A percentile compares a stretch with the other conserved stretches of the same genome.
These are phyloP conservation scores for Colletotrichum spinosum DNA, from an alignment of 2,329 filamentous ascomycete genomes.

Conservation along the genomic window DNA sequence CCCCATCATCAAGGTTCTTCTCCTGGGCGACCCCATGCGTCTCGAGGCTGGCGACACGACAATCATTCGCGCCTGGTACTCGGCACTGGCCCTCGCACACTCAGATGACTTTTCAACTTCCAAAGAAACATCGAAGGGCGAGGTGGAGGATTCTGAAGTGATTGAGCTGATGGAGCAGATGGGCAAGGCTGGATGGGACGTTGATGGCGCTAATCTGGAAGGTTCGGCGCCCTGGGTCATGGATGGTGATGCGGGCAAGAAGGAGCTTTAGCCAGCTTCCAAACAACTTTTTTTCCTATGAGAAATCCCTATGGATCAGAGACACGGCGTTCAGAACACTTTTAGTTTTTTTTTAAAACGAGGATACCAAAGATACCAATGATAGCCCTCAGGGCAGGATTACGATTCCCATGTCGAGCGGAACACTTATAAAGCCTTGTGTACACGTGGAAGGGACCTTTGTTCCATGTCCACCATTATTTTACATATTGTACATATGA, in stretches of 20 bases:
- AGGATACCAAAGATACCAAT: background rate
- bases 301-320: background rate
- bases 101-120: background rate
- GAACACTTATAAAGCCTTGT: background rate
- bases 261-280: constrained; percentile 5
- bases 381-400: background rate
- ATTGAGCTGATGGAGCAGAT: background rate
- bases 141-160: background rate
- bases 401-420: background rate
- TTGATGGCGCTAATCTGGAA: background rate
- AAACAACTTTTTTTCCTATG: background rate
- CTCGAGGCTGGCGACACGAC: background rate
- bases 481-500: background rate
- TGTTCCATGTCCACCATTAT: too few species aligned
- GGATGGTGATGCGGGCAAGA: background rate
- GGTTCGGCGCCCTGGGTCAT: constrained; percentile 14
- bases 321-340: background rate
- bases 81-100: background rate
- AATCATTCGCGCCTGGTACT: constrained; percentile 2
- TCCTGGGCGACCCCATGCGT: constrained; percentile 6
- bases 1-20: constrained; percentile 24
- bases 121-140: background rate
- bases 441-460: too few species aligned
- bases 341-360: too few species aligned
- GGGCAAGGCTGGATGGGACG: background rate